Evolutionary conservation across 176 grass and related monocot species (phyloP), one percentile per base, ranked within the genome.

Genomic region (Cenchrus fungigraminus): DNA sequence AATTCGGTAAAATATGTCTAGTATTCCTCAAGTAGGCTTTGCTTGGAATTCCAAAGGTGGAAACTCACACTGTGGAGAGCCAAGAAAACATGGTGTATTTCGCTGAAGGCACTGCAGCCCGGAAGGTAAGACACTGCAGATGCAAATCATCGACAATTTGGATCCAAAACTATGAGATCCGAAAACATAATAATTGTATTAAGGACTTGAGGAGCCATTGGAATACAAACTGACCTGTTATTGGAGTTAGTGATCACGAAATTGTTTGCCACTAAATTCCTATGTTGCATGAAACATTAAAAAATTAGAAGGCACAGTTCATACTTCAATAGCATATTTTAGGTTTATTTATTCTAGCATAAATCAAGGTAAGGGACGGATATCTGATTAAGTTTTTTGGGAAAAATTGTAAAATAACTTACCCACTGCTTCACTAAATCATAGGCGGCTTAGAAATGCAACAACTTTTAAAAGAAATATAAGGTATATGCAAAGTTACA

Each of bases 221-320:
- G 51, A 57, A 85, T 65, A 53, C 58, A 13, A 47, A 8, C 73
- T 16, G 5, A 95, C 95, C 95, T 93, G 86, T 66, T 83, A 60
- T 89, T 91, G 58, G 92, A 92, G 72, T 40, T 81, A 46, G 65
- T 55, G 2, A 82, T 88, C 66, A 82, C 29, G 7, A 98, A 98
- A 86, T 93, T 93, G 73, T 98, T 98, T 52, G 91, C 77, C 47
- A 95, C 91, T 85, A 98, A 87, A 82, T 97, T 94, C 71, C 95
- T 97, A 65, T 54, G 73, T 28, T 83, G 37, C 86, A 81, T 66
- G 20, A 82, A 74, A 68, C 12, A 68, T 40, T 68, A 22, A 68
- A 42, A 37, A 50, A 40, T 60, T 15, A 60, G 11, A 68, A 59
- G 63, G n/a, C 15, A 37, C 29, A 2, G 15, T 59, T 68, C 11